Base-by-base conservation (phyloP, 129 eudicot species). In the Pseudognaphalium luteoalbum region DNA sequence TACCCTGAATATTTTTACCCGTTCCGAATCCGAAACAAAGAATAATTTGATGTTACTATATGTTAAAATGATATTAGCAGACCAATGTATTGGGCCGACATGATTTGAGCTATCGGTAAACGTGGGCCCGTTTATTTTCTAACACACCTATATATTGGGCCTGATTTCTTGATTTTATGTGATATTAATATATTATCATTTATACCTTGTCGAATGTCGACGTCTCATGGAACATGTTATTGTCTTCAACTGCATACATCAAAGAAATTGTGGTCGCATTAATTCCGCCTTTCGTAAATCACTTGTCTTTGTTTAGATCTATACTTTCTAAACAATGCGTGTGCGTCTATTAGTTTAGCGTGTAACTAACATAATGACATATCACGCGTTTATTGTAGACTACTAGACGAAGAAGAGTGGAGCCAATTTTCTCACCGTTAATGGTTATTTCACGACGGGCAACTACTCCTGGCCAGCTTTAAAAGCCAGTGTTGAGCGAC, bases 151-250 rank as follows among this genome's bases (percentile, higher is more conserved):
- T 47, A 47, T 47, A 47, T 14, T 47, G n/a, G 54, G 54, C 54
- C 17, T 14, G 17, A 14, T 47, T 14, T 47, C 5, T 47, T 47
- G 5, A 47, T 14, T 47, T 47, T 47, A 47, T 47, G 17, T 14
- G 54, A 47, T 25, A 47, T n/a, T n/a, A n/a, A n/a, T n/a, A n/a
- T n/a, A n/a, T 17, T 42, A 42, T 47, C 54, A 29, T 15, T 39
- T 9, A 66, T 37, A 25, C 16, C n/a, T 47, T 11, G 17, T 47
- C 54, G 54, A 11, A 12, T 12, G 5, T 47, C 54, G 17, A 12
- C 4, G n/a, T 47, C 71, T 66, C 51, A 16, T 33, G 70, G 51
- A 66, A 66, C 71, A 66, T 66, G 71, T 37, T 66, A n/a, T 20
- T 66, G 71, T 66, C 71, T 32, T 66, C 30, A 20, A 37, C 4